Evolutionary conservation across 108 stramenopile genomes (phyloP), one percentile per base, ranked within the genome.

Genomic region (Skeletonema costatum): DNA sequence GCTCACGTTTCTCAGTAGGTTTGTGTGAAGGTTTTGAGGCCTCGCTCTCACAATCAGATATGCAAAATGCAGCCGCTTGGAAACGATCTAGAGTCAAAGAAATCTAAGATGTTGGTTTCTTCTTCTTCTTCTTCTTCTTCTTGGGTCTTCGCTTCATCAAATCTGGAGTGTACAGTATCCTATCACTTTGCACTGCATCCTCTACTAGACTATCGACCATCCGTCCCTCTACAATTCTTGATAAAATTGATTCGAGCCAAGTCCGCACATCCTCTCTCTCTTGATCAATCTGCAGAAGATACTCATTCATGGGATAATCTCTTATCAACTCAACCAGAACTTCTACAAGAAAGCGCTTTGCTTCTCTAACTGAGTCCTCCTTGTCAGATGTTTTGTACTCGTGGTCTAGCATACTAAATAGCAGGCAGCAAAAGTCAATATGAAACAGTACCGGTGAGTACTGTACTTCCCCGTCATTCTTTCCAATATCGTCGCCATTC

Each of bases 361-460:
- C 62, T 33, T 81, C 73, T 2, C 19, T 32, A 17, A 70, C 39
- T 16, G 58, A 64, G 31, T 74, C 51, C 4, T 58, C 19, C 2
- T 56, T 53, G 8, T 42, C 32, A 14, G 59, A 46, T 14, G 12
- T 61, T 19, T 16, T 21, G 61, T 64, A 76, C 17, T 90, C 89
- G 67, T 68, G 31, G 14, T 82, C 77, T 21, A 88, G 44, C 11
- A 84, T 75, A 19, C 70, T 66, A 39, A 91, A 91, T 8, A 91
- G 51, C 7, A 91, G 68, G 66, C 86, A 87, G 39, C 85, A 86
- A 11, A 91, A 68, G 41, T 91, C 90, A 30, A 87, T 61, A 72
- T 91, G 90, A 30, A 91, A 73, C n/a, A 88, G 78, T 0, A 80
- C 90, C 2, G 90, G 88, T 13, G 75, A 85, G 64, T 88, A 91